Evolutionary conservation across 2,329 filamentous ascomycete species (phyloP).

Genomic region (Diaporthe eres): DNA sequence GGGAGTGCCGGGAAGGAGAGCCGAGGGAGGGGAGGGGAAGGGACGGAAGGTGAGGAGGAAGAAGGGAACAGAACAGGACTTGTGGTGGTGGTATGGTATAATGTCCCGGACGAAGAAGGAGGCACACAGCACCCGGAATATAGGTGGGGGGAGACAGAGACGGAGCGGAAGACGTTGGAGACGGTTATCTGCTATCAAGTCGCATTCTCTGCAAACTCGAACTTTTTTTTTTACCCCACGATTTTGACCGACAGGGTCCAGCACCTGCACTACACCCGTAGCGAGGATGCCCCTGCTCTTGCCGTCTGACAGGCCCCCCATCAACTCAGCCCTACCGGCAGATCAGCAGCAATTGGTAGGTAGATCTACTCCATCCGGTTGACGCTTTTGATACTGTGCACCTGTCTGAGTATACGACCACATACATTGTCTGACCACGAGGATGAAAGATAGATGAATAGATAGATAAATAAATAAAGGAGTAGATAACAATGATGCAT

Average conservation of each 20-base stretch:
- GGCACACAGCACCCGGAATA: not conserved
- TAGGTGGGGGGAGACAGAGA: not conserved
- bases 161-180: not conserved
- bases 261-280: not conserved
- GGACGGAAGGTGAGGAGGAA: no score
- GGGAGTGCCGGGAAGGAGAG: no score
- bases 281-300: not conserved
- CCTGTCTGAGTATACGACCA: not conserved
- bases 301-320: not conserved
- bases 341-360: conserved; percentile 1
- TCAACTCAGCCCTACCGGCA: conserved; percentile 33
- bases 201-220: conserved; percentile 21
- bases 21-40: not conserved
- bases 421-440: no score
- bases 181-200: not conserved
- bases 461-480: not conserved
- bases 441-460: no score
- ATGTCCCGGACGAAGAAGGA: not conserved
- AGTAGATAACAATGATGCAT: not conserved
- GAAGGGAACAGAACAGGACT: not conserved
- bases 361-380: not conserved
- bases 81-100: not conserved
- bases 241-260: not conserved
- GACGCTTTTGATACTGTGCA: not conserved
- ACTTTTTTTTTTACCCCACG: conserved; percentile 33